Evolutionary conservation across 257 asterid species (phyloP), one percentile per base, ranked within the genome.

Genomic region (Plectranthus barbatus): DNA sequence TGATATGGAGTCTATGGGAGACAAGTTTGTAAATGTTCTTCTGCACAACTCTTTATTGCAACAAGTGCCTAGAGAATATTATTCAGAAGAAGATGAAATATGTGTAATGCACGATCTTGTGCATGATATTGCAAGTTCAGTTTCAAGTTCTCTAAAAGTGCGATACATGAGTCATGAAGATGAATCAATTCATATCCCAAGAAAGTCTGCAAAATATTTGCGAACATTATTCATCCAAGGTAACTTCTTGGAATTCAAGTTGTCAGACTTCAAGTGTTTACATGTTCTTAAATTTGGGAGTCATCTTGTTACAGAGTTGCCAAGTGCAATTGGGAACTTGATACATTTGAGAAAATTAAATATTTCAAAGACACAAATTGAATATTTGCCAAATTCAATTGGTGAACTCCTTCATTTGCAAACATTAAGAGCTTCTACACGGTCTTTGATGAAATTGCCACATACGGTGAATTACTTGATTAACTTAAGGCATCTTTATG

Each of bases 51-150:
- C 74, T 0, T 61, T 76, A 34, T 50, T 79, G 8, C 68, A 67
- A 40, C 75, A 9, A 13, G 15, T 1, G 7, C 1, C 9, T 7
- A 51, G 37, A 51, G 10, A 51, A 23, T 15, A 3, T 1, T 10
- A 50, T 21, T 15, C n/a, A 4, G 9, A 51, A 11, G 57, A 31
- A 4, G 9, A 24, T 23, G 57, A 12, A 13, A 5, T 0, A 12
- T 23, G 11, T 6, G 11, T 0, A 0, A 76, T 76, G 74, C 82
- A 77, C 14, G 76, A 66, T 55, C 75, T 76, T 44, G 82, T 70
- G 31, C 81, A 76, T 44, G 77, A 55, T 24, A 69, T 76, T 23
- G 76, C 74, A 0, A 20, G 10, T 5, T 68, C 39, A 1, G 7
- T 76, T 6, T 64, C 64, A 4, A 29, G 50, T 18, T 48, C 33